Conservation (phyloP, 305 asterid genomes). For the Fraxinus nigra region DNA sequence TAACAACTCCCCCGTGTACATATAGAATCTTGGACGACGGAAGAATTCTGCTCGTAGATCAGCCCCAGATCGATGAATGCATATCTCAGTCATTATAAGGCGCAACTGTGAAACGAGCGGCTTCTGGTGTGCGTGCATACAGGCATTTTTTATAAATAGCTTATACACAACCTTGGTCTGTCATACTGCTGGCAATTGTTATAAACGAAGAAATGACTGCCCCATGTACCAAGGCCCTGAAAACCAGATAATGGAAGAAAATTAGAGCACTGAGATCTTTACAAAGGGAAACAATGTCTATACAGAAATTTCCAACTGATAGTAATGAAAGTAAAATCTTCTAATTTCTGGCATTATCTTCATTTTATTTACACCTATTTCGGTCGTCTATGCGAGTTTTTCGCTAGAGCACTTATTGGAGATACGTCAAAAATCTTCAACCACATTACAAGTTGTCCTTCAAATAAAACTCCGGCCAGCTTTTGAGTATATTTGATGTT, state of each 20-base stretch:
- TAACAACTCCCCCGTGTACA: neutral
- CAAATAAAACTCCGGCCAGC: neutral
- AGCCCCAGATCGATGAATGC: neutral
- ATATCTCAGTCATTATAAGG: neutral
- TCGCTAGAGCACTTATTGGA: neutral
- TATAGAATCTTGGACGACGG: neutral
- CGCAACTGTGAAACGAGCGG: neutral
- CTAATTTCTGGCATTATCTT: neutral
- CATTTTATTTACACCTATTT: neutral
- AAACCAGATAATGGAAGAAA: neutral
- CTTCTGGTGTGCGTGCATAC: neutral
- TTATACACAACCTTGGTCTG: slow-evolving; percentile 91
- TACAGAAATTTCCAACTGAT: neutral
- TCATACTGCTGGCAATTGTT: slow-evolving; percentile 79
- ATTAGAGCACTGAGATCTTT: neutral
- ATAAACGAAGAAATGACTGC: slow-evolving; percentile 85
- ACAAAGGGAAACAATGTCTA: neutral
- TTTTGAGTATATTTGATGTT: neutral
- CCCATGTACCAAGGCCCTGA: slow-evolving; percentile 89
- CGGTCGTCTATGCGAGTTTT: neutral
- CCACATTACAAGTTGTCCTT: neutral
- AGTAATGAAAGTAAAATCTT: neutral
- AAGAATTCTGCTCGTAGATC: neutral
- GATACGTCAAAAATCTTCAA: neutral
- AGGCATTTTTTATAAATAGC: neutral